Evolutionary conservation across 768 basidiomycete genomes (phyloP).

Genomic region (Pulveroboletus sp.): DNA sequence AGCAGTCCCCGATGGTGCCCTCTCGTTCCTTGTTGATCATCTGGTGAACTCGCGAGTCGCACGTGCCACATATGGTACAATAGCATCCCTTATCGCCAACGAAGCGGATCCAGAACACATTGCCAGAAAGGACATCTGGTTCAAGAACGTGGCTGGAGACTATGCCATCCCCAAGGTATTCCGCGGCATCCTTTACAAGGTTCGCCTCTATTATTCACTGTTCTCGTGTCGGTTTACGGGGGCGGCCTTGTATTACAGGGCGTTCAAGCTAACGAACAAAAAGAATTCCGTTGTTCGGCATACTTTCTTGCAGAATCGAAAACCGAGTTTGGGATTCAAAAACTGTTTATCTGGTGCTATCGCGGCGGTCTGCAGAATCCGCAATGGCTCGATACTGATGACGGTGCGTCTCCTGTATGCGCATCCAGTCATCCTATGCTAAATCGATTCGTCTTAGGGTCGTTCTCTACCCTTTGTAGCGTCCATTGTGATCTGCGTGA

Average conservation of each 20-base stretch:
- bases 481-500: conserved; percentile 8
- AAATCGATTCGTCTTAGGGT: conserved; percentile 3
- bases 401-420: not conserved
- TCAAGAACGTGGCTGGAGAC: too few species aligned
- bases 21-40: conserved; percentile 38
- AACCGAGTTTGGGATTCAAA: not conserved
- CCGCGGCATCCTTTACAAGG: conserved; percentile 6
- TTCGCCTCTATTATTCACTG: not conserved
- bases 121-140: conserved; percentile 1
- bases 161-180: conserved; percentile 5
- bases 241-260: not conserved
- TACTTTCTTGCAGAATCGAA: not conserved
- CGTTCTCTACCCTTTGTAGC: conserved; percentile 11
- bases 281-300: conserved; percentile 13
- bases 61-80: conserved; percentile 52
- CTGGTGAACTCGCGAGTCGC: conserved; percentile 44
- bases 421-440: not conserved
- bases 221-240: too few species aligned
- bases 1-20: conserved; percentile 51
- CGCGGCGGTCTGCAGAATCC: conserved; percentile 8
- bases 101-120: conserved; percentile 5
- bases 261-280: conserved; percentile 2
- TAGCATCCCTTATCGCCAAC: conserved; percentile 26
- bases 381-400: conserved; percentile 7
- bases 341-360: conserved; percentile 5